Conservation (phyloP, 1,284 basidiomycete species). For the Moniliella sp. region DNA sequence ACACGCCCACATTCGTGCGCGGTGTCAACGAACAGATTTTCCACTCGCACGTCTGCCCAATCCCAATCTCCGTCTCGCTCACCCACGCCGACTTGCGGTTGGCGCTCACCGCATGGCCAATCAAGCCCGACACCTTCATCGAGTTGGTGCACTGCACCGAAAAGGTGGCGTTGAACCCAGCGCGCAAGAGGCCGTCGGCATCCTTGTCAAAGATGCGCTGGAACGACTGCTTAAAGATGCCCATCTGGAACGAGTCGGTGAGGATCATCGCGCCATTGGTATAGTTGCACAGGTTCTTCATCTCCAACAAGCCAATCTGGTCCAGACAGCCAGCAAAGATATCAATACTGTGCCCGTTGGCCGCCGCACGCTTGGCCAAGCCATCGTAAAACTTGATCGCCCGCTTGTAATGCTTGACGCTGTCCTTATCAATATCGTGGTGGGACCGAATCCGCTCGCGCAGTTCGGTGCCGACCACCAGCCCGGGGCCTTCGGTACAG, state of each 20-base stretch:
- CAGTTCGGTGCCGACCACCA: constrained; percentile 84
- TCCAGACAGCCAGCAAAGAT: constrained; percentile 92
- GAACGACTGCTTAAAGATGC: constrained; percentile 97
- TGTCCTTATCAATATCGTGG: constrained; percentile 94
- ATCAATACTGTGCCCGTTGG: constrained; percentile 84
- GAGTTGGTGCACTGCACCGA: constrained; percentile 98
- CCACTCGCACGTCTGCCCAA: constrained; percentile 97
- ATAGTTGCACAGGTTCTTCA: constrained; percentile 81
- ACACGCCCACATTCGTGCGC: constrained; percentile 69
- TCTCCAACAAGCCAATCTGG: constrained; percentile 89
- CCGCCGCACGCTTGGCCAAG: constrained; percentile 74
- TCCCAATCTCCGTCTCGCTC: constrained; percentile 96
- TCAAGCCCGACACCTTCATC: constrained; percentile 88
- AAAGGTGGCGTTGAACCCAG: constrained; percentile 99
- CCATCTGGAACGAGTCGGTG: constrained; percentile 89
- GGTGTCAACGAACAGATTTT: constrained; percentile 79
- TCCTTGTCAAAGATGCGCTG: constrained; percentile 81
- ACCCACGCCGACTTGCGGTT: constrained; percentile 91
- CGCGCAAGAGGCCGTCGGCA: constrained; percentile 69
- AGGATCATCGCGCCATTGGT: constrained; percentile 91
- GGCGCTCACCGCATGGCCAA: constrained; percentile 87
- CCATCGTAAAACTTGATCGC: constrained; percentile 93
- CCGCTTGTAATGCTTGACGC: constrained; percentile 89
- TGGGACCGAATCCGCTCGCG: constrained; percentile 95
- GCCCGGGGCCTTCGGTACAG: constrained; percentile 86